Percentiles rank a stretch among this genome's conserved stretches.
Conservation (phyloP, 129 eudicot genomes). For the Erigeron canadensis region DNA sequence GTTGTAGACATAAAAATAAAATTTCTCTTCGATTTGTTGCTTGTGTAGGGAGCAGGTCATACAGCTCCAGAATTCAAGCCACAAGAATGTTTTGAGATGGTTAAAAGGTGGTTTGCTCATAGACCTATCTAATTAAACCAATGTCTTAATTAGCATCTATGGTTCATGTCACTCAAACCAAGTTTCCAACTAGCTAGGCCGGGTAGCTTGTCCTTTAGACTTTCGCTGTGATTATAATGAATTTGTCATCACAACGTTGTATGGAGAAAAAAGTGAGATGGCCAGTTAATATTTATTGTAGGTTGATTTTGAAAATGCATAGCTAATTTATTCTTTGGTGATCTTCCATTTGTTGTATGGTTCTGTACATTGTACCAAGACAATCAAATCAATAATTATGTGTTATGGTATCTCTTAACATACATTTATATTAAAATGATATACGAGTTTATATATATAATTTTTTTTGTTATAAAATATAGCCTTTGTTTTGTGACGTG, state of each 20-base stretch:
- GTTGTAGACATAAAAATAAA: no score
- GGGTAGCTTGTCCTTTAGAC: no score
- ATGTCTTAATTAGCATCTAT: not conserved
- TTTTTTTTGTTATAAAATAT: no score
- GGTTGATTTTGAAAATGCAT: not conserved
- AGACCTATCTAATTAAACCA: not conserved
- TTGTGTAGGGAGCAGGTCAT: conserved; percentile 24
- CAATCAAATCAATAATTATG: no score
- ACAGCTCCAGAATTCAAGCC: conserved; percentile 16
- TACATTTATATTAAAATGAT: no score
- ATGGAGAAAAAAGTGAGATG: not conserved
- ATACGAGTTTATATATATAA: no score
- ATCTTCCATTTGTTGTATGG: no score
- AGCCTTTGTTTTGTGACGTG: no score
- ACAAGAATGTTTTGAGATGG: conserved; percentile 20
- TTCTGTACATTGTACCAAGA: no score
- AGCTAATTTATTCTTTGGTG: no score
- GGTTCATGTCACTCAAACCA: not conserved
- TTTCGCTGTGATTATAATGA: not conserved
- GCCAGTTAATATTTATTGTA: not conserved
- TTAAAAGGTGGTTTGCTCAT: conserved; percentile 14
- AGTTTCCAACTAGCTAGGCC: not conserved
- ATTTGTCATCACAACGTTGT: not conserved
- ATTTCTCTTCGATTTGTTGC: not conserved
- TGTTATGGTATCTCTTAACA: no score